Evolutionary conservation across 768 basidiomycete genomes (phyloP), one percentile per base, ranked within the genome.

Genomic region (Tylopilus cervinicoccineus): DNA sequence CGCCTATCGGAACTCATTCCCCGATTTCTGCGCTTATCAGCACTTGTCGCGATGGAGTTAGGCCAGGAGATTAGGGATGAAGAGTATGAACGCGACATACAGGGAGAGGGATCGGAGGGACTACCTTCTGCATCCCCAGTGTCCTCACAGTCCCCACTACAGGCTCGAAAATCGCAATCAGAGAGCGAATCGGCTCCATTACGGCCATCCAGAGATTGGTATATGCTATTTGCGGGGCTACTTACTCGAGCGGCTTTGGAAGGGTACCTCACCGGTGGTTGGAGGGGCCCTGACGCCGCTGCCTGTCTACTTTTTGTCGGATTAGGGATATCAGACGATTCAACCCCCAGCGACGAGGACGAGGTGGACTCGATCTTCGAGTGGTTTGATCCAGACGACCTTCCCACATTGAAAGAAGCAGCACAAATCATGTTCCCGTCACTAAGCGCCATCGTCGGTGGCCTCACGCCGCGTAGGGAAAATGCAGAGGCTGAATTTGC

Each of bases 231-330:
- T 14, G 79, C 80, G 0, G 83, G 86, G 2, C 70, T 94, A 20
- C 71, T 91, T 24, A 89, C 89, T 6, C 79, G 90, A n/a, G 88
- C 88, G 0, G 86, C 83, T 17, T 67, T 93, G 43, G 89, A 94
- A 59, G 91, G 91, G 0, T 93, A 93, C 60, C 73, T 93, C 38
- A 83, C 81, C 2, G 84, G 81, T 10, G 84, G 86, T 0, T 94
- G 91, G 91, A 76, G 75, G 24, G 89, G 91, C 1, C 68, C 78
- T 1, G 77, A 81, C 32, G 81, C 84, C 6, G 76, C 83, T 10
- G 84, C 88, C 57, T 80, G 84, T 50, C 66, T 93, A 47, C 67
- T 93, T 40, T 81, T 83, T 2, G 77, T 92, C 20, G 91, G 90
- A 2, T 66, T 86, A 37, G 79, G 81, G 8, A 66, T 76, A 19